Evolutionary conservation across 1,139 yeast species (phyloP).

Genomic region (Magnusiomyces fungicola): DNA sequence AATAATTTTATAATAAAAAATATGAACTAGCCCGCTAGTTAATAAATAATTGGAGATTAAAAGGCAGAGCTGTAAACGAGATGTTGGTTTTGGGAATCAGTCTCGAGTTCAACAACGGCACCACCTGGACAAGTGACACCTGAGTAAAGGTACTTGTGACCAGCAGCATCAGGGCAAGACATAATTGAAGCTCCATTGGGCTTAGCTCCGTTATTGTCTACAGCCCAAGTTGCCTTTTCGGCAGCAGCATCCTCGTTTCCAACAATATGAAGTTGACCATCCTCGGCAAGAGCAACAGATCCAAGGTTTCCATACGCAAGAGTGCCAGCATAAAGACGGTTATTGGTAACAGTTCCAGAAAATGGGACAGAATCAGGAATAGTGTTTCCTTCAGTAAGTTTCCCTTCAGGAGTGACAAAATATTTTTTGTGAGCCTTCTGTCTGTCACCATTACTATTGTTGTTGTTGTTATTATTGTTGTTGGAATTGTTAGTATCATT

Average conservation of each 20-base stretch:
- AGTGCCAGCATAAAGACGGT: background rate
- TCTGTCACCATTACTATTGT: background rate
- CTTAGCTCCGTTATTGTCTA: background rate
- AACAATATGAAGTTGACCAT: constrained; percentile 3
- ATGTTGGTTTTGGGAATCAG: no score
- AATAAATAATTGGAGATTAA: no score
- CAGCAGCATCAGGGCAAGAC: background rate
- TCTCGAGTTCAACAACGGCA: background rate
- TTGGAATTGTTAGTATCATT: background rate
- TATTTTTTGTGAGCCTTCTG: background rate
- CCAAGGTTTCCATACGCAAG: background rate
- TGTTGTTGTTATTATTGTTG: background rate
- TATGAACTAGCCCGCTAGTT: no score
- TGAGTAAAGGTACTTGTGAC: background rate
- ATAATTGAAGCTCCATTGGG: background rate
- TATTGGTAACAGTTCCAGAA: background rate
- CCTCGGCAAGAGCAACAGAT: background rate
- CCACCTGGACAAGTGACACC: background rate
- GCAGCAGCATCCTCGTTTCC: background rate
- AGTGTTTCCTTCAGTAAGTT: background rate
- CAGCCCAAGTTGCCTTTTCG: background rate
- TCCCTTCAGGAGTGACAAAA: background rate
- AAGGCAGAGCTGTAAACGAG: no score
- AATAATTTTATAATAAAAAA: no score
- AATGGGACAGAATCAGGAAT: background rate